These are phyloP conservation scores for Juglanconis sp. DNA, from an alignment of 2,329 filamentous ascomycete genomes.

Conservation along the genomic window DNA sequence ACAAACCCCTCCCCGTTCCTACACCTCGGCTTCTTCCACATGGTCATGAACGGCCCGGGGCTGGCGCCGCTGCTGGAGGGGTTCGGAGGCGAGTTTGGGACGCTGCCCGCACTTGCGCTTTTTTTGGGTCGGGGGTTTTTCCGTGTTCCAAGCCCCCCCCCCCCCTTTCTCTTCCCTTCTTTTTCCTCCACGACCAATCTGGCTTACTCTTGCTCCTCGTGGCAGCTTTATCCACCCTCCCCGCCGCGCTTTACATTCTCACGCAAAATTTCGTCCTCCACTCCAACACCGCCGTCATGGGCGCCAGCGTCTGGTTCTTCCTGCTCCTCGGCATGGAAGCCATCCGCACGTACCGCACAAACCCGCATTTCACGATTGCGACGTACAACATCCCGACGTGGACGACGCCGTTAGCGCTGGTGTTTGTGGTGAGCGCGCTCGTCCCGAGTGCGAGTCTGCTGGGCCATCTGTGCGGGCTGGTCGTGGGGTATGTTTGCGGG, in stretches of 20 bases:
- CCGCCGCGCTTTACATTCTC: slow-evolving; percentile 75
- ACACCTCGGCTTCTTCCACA: slow-evolving; percentile 77
- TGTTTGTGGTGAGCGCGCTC: slow-evolving; percentile 71
- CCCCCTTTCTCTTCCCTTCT: not conserved
- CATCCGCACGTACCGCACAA: slow-evolving; percentile 77
- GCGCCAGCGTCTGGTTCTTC: slow-evolving; percentile 91
- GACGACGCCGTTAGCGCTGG: slow-evolving; percentile 78
- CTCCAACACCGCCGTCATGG: slow-evolving; percentile 71
- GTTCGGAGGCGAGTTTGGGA: slow-evolving; percentile 91
- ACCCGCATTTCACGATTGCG: slow-evolving; percentile 69
- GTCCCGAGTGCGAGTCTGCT: slow-evolving; percentile 79
- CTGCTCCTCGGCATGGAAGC: slow-evolving; percentile 80
- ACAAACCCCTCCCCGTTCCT: slow-evolving; percentile 90
- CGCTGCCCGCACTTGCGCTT: slow-evolving; percentile 78
- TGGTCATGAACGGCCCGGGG: slow-evolving; percentile 74
- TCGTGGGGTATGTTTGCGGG: slow-evolving; percentile 82
- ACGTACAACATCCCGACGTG: slow-evolving; percentile 79
- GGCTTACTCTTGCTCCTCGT: slow-evolving; percentile 8
- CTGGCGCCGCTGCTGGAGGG: slow-evolving; percentile 86
- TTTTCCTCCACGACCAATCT: no score
- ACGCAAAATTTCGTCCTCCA: slow-evolving; percentile 72
- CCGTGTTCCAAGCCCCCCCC: not conserved
- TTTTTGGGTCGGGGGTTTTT: slow-evolving; percentile 83
- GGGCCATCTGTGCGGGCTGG: slow-evolving; percentile 80
- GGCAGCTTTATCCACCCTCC: slow-evolving; percentile 75